phyloP scores from a whole-genome alignment of 345 rosid genomes.

The Citrus trifoliata region DNA sequence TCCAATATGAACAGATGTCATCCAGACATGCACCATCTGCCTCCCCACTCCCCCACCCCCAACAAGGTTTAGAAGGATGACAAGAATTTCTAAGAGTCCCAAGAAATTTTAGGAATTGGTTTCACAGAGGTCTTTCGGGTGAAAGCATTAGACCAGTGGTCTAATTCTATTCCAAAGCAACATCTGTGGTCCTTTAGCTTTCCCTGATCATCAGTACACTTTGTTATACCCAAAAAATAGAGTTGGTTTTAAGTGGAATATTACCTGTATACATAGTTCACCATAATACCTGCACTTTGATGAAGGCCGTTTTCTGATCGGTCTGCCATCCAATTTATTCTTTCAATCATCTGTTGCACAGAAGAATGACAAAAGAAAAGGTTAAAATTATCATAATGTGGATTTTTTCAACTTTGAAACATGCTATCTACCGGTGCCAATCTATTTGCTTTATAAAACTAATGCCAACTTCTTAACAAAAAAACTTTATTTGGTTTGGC shows the following conservation, averaged over 20 bases:
- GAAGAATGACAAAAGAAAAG: neutral
- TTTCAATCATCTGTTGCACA: slow-evolving; percentile 72
- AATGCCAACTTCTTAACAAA: neutral
- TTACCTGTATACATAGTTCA: slow-evolving; percentile 88
- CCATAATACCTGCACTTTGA: slow-evolving; percentile 90
- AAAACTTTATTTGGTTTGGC: neutral
- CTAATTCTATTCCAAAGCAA: neutral
- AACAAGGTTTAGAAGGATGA: neutral
- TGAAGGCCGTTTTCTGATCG: slow-evolving; percentile 61
- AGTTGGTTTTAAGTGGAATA: neutral
- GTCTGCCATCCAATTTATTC: slow-evolving; percentile 98
- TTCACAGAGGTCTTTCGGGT: neutral
- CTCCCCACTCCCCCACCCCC: too few relatives aligned
- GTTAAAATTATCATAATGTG: neutral
- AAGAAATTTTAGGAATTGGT: neutral
- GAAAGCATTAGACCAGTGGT: neutral
- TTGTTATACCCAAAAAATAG: neutral
- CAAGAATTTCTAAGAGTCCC: neutral
- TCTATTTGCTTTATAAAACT: neutral
- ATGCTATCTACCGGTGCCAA: neutral
- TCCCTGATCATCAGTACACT: neutral
- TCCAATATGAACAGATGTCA: neutral
- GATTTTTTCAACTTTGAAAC: neutral
- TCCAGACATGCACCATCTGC: neutral
- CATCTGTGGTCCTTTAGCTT: neutral